Percentiles rank a stretch among this genome's conserved stretches.
Conservation (phyloP, 805 yeast genomes). For the Yamadazyma akitaensis region DNA sequence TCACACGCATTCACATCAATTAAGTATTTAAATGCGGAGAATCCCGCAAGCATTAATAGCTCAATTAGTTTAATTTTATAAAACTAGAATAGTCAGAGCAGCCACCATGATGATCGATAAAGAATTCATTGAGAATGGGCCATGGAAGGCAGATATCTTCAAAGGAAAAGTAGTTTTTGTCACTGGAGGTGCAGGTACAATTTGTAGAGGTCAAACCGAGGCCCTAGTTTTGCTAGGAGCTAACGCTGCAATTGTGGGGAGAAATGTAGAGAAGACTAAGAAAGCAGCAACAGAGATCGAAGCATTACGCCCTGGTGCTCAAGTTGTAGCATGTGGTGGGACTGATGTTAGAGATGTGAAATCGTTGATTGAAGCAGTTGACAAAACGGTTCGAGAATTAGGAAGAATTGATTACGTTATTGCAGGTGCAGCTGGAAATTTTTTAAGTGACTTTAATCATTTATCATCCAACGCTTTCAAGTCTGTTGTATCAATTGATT, state of each 20-base stretch:
- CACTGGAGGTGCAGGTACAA: constrained; percentile 95
- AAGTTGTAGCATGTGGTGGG: constrained; percentile 64
- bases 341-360: constrained; percentile 74
- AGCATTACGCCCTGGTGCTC: constrained; percentile 50
- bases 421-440: constrained; percentile 46
- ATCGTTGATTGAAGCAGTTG: constrained; percentile 59
- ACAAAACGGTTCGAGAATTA: constrained; percentile 45
- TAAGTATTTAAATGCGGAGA: too few relatives aligned
- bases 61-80: too few relatives aligned
- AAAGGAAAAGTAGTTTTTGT: constrained; percentile 83
- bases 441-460: constrained; percentile 41
- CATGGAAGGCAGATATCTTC: constrained; percentile 61
- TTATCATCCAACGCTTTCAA: constrained; percentile 41
- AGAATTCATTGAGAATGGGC: constrained; percentile 25
- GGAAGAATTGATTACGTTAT: constrained; percentile 43
- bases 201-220: constrained; percentile 84
- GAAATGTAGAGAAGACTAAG: constrained; percentile 63
- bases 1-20: too few relatives aligned
- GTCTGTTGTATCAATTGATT: constrained; percentile 36
- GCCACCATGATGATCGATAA: constrained; percentile 8
- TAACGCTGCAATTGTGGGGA: constrained; percentile 79
- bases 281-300: constrained; percentile 63
- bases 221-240: constrained; percentile 85
- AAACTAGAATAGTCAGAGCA: too few relatives aligned
- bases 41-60: too few relatives aligned